Base-by-base conservation (phyloP, 495 filamentous ascomycete species). In the Hypoxylon lienhwacheense region DNA sequence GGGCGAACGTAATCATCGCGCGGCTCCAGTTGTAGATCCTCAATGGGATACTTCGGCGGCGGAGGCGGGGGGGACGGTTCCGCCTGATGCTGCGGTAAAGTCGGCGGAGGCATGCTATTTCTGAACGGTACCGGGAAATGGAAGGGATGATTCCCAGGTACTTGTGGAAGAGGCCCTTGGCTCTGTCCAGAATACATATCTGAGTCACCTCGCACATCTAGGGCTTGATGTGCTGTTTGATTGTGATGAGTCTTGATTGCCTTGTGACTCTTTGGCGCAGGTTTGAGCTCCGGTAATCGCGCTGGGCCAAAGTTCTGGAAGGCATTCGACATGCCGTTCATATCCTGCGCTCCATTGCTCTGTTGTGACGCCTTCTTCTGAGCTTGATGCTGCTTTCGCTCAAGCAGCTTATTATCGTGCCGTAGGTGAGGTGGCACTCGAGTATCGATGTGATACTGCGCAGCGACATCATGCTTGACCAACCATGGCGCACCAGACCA, bases 401-500 rank as follows among this genome's bases (percentile, higher is more conserved):
- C 87, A 20, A 84, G 83, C 5, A 87, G 77, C 68, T 89, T 91
- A 51, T 77, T 84, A 40, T 90, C 86, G 66, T 91, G 86, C 39
- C 85, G 86, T 4, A 97, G 73, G 59, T 93, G 86, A 14, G 85
- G 81, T 3, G 93, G 95, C 25, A 99, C 81, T 47, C 87, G 83
- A 6, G 82, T 91, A 42, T 85, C 82, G 58, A 99, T 95, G 50
- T 87, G 87, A 61, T 91, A 95, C 55, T 85, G 77, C 22, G 84
- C 82, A 1, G 95, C 95, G 36, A 96, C 82, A 39, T 87, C 81
- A 14, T 86, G 79, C 71, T 96, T 97, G 15, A 97, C 91, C 26
- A 95, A 68, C 93, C 93, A 99, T 7, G 95, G 95, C 0, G 93
- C 93, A 3, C 92, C 91, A 33, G 81, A 88, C 92, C 92, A 97